Evolutionary conservation across 495 filamentous ascomycete genomes (phyloP), one percentile per base, ranked within the genome.

Genomic region (Podospora anserina): DNA sequence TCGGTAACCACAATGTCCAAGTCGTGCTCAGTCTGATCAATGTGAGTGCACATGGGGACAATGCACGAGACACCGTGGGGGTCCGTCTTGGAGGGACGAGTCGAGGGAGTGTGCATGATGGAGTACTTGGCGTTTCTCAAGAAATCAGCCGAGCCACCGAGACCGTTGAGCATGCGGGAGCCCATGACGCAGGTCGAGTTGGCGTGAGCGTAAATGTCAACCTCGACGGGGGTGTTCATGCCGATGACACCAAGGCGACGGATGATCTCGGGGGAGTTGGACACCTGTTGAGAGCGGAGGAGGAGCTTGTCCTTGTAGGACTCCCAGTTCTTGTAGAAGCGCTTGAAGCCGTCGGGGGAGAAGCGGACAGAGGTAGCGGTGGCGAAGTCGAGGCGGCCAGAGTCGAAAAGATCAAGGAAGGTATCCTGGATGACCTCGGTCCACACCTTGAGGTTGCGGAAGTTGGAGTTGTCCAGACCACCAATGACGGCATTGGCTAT

Each of bases 221-320:
- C 92, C 80, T 96, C 93, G 70, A 96, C 91, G 28, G 93, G 93
- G 2, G 93, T 97, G 85, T 97, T 97, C 93, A 96, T 96, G 77
- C 92, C 93, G 76, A 97, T 96, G 71, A 92, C 88, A 66, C 92
- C 93, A 1, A 96, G 83, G 3, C 93, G 86, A 19, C 91, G 87
- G 82, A 97, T 96, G 83, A 97, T 96, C 81, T 96, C 93, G 69
- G 93, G 93, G n/a, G 88, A 90, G 87, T 97, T 97, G 74, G 90
- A 93, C 39, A 97, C 92, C 74, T 90, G 88, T 81, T 97, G 93
- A 3, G 90, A 89, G 63, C 93, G 91, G 49, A 96, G 88, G 61
- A 97, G 90, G 4, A 96, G 88, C 83, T 94, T 95, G 77, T 89
- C 82, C 15, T 89, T 80, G 81, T 97, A 97, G 32, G 81, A 72